Conservation (phyloP, 805 yeast species). For the Hemisphaericaspora nanyangensis region DNA sequence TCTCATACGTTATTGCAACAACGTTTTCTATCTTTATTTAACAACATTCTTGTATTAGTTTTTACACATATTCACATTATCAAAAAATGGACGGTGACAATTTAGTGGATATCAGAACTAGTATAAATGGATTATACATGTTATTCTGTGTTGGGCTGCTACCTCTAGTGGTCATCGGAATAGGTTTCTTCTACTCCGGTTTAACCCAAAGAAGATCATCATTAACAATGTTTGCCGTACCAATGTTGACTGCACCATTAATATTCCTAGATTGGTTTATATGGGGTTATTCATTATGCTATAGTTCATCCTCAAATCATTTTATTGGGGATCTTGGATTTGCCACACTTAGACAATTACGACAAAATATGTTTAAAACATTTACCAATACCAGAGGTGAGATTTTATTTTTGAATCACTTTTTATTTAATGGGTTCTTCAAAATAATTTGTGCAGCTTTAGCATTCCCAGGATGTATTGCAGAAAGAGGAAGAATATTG, state of each 20-base stretch:
- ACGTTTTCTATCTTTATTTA: too few relatives aligned
- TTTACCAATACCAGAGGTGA: constrained; percentile 38
- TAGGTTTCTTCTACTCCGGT: constrained; percentile 40
- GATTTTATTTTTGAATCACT: constrained; percentile 32
- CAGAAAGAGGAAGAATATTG: constrained; percentile 39
- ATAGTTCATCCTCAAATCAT: constrained; percentile 27
- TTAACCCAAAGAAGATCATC: constrained; percentile 41
- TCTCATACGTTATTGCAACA: too few relatives aligned
- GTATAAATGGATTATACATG: constrained; percentile 25
- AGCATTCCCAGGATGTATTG: constrained; percentile 42
- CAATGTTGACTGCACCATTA: constrained; percentile 27
- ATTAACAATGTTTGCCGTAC: constrained; percentile 36
- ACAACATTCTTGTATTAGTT: too few relatives aligned
- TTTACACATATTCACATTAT: too few relatives aligned
- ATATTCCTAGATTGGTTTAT: constrained; percentile 41
- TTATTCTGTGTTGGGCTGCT: constrained; percentile 30
- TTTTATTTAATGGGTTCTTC: constrained; percentile 37
- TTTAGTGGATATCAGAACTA: constrained; percentile 5
- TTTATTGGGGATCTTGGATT: constrained; percentile 33
- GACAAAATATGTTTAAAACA: constrained; percentile 12
- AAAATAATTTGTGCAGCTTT: constrained; percentile 36
- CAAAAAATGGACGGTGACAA: too few relatives aligned
- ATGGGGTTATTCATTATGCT: constrained; percentile 43
- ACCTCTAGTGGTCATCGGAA: constrained; percentile 31
- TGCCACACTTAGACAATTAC: constrained; percentile 27